A percentile compares a stretch with the other conserved stretches of the same genome.
These are phyloP conservation scores for Colletotrichum scovillei DNA, from an alignment of 2,329 filamentous ascomycete species.

Conservation along the genomic window DNA sequence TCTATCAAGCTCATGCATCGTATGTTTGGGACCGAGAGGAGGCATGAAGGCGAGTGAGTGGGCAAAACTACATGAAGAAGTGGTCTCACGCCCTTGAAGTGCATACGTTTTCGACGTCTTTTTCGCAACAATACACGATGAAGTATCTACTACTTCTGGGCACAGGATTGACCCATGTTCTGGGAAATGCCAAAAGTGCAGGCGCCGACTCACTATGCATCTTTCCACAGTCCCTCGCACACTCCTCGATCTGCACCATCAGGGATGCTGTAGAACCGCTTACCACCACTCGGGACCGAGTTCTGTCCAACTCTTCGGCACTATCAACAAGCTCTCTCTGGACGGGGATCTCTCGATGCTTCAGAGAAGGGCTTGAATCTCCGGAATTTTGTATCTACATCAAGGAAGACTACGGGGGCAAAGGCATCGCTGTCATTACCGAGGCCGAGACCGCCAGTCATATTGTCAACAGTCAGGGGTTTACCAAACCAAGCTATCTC, in stretches of 20 bases:
- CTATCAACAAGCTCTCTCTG: neutral
- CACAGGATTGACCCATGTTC: neutral
- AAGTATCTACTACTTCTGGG: neutral
- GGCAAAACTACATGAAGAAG: neutral
- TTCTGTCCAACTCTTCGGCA: neutral
- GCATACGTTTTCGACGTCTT: neutral
- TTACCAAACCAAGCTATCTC: neutral
- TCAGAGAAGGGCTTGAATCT: neutral
- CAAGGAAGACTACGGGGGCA: neutral
- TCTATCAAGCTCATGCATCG: neutral
- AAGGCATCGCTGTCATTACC: neutral
- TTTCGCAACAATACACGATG: neutral
- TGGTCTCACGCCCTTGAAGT: neutral
- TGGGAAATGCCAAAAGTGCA: neutral
- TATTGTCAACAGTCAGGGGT: neutral
- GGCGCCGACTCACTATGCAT: neutral
- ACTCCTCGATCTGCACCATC: neutral
- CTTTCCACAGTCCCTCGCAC: neutral
- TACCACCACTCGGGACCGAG: neutral
- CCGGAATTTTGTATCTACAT: neutral
- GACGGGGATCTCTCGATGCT: neutral
- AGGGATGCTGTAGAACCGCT: neutral
- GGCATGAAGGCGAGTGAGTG: neutral
- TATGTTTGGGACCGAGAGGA: neutral
- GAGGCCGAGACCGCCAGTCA: neutral